Conservation (phyloP, 148 eudicot genomes). For the Salicornia ramosissima region DNA sequence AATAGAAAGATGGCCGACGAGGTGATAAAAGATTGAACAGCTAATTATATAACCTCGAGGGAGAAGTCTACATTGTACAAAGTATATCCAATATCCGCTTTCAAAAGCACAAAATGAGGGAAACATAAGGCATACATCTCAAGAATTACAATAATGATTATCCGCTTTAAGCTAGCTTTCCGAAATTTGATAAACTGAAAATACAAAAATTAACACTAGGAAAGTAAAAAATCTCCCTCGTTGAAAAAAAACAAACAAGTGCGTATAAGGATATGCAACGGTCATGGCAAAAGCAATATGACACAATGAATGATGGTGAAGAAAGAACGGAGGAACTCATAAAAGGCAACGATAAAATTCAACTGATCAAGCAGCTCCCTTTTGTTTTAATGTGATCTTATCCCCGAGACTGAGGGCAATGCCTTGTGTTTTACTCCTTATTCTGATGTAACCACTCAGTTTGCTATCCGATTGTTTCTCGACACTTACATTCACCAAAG, state of each 20-base stretch:
- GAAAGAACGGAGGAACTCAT: conserved; percentile 33
- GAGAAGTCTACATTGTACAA: conserved; percentile 32
- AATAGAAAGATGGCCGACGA: no score
- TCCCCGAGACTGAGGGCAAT: conserved; percentile 85
- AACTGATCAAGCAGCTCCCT: conserved; percentile 23
- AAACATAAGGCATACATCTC: conserved; percentile 18
- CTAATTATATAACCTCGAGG: conserved; percentile 27
- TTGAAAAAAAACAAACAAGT: conserved; percentile 5
- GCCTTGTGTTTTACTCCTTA: conserved; percentile 93
- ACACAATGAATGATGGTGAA: conserved; percentile 29
- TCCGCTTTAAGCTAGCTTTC: conserved; percentile 31
- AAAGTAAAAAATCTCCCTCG: conserved; percentile 12
- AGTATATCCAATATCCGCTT: conserved; percentile 13
- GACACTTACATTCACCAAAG: conserved; percentile 78
- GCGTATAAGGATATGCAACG: conserved; percentile 17
- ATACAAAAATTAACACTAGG: conserved; percentile 18
- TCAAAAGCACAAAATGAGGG: conserved; percentile 9
- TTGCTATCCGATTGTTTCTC: conserved; percentile 87
- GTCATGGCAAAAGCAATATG: conserved; percentile 20
- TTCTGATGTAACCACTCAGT: conserved; percentile 86
- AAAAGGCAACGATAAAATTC: conserved; percentile 4
- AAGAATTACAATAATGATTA: conserved; percentile 16
- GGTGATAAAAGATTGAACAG: conserved; percentile 14
- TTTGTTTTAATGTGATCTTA: conserved; percentile 86
- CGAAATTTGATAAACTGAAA: conserved; percentile 6